These are phyloP conservation scores for Eucommia ulmoides DNA, from an alignment of 257 asterid genomes.

Conservation along the genomic window DNA sequence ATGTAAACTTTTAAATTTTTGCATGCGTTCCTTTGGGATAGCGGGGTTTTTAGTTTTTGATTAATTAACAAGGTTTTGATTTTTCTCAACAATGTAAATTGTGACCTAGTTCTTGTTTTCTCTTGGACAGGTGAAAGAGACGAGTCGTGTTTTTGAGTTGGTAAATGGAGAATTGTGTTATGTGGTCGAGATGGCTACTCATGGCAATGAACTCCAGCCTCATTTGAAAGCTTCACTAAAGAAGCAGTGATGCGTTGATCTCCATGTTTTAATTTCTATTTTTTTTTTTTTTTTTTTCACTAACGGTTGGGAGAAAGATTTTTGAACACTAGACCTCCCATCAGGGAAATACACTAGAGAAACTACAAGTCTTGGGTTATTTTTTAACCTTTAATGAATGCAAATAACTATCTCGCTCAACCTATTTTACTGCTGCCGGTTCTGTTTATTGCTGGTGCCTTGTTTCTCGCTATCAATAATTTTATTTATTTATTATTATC, in stretches of 20 bases:
- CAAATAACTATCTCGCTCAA: too few relatives aligned
- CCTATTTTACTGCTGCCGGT: too few relatives aligned
- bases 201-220: conserved; percentile 26
- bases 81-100: not conserved
- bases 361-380: too few relatives aligned
- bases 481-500: too few relatives aligned
- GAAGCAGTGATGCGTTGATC: conserved; percentile 24
- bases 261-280: too few relatives aligned
- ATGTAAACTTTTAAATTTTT: not conserved
- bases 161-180: conserved; percentile 32
- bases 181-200: conserved; percentile 48
- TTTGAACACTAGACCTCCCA: too few relatives aligned
- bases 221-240: conserved; percentile 48
- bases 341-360: too few relatives aligned
- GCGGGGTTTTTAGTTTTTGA: not conserved
- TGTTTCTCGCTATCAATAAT: too few relatives aligned
- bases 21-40: not conserved
- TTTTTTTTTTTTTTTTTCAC: too few relatives aligned
- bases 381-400: too few relatives aligned
- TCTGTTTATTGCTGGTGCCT: too few relatives aligned
- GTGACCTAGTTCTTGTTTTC: not conserved
- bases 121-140: conserved; percentile 41
- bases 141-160: conserved; percentile 35
- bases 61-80: not conserved
- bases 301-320: too few relatives aligned